Evolutionary conservation across 352 stramenopile genomes (phyloP).

Genomic region (Pythium oligandrum): DNA sequence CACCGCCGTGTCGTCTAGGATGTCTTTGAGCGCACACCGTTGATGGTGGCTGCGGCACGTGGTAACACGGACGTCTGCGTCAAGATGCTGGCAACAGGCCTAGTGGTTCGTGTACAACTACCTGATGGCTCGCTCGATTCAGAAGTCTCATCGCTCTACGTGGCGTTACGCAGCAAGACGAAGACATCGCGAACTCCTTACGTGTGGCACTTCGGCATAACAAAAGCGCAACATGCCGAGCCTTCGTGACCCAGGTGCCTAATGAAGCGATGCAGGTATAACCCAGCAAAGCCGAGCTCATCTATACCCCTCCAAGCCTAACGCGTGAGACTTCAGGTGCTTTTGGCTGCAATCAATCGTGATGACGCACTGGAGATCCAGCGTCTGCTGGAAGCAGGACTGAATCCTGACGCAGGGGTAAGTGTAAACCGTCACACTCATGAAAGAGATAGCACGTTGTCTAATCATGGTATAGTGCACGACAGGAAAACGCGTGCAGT

Average conservation of each 20-base stretch:
- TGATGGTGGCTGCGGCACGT: conserved; percentile 8
- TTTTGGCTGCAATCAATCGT: conserved; percentile 3
- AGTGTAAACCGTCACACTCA: too few species aligned
- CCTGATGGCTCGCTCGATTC: too few species aligned
- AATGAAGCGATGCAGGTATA: too few species aligned
- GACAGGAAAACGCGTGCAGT: conserved; percentile 1
- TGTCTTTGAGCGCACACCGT: conserved; percentile 1
- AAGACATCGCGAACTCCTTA: too few species aligned
- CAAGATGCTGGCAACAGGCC: conserved; percentile 4
- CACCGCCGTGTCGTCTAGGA: not conserved
- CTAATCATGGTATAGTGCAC: not conserved
- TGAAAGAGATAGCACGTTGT: too few species aligned
- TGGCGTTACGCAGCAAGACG: too few species aligned
- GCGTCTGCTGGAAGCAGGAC: conserved; percentile 2
- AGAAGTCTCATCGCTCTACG: too few species aligned
- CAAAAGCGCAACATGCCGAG: too few species aligned
- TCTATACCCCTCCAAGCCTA: not conserved
- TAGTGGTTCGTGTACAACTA: too few species aligned
- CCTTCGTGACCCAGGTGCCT: too few species aligned
- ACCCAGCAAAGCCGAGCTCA: not conserved
- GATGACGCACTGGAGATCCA: conserved; percentile 5
- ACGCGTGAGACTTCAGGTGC: not conserved
- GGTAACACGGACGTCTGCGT: conserved; percentile 7
- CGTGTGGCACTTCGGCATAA: too few species aligned
- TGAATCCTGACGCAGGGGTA: conserved; percentile 9